These are phyloP conservation scores for Eucalyptus coolabah DNA, from an alignment of 345 rosid genomes.

Conservation along the genomic window DNA sequence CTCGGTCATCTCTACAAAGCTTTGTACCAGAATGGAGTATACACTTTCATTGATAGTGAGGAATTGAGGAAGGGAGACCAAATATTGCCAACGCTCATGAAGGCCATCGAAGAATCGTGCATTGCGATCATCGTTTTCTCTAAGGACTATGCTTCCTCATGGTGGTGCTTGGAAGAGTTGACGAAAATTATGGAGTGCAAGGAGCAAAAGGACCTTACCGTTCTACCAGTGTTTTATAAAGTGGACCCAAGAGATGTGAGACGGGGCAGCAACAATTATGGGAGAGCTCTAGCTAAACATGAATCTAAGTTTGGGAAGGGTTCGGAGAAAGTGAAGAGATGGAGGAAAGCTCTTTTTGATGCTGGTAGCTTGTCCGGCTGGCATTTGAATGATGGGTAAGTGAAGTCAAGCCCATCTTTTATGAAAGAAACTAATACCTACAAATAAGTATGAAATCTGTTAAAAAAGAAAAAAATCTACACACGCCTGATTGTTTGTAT, in stretches of 20 bases:
- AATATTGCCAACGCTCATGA: no score
- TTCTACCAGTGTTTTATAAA: background rate
- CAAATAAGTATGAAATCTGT: fast-evolving
- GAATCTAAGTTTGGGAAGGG: background rate
- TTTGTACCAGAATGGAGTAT: no score
- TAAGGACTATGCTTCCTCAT: background rate
- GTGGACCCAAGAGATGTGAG: background rate
- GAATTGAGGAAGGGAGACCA: no score
- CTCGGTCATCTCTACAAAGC: no score
- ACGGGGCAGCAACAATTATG: fast-evolving
- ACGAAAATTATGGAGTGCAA: background rate
- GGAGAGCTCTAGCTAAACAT: fast-evolving
- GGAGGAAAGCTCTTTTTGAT: background rate
- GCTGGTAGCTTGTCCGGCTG: background rate
- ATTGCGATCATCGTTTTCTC: background rate
- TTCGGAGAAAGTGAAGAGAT: background rate
- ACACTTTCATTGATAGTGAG: no score
- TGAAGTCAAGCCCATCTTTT: background rate
- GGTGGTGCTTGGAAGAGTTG: background rate
- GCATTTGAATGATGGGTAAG: background rate
- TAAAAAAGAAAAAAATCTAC: background rate
- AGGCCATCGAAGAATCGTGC: background rate
- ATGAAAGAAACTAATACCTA: fast-evolving
- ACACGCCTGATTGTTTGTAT: background rate
- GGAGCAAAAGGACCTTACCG: background rate